These are phyloP conservation scores for Amanita pseudoporphyria DNA, from an alignment of 768 basidiomycete genomes.

Conservation along the genomic window DNA sequence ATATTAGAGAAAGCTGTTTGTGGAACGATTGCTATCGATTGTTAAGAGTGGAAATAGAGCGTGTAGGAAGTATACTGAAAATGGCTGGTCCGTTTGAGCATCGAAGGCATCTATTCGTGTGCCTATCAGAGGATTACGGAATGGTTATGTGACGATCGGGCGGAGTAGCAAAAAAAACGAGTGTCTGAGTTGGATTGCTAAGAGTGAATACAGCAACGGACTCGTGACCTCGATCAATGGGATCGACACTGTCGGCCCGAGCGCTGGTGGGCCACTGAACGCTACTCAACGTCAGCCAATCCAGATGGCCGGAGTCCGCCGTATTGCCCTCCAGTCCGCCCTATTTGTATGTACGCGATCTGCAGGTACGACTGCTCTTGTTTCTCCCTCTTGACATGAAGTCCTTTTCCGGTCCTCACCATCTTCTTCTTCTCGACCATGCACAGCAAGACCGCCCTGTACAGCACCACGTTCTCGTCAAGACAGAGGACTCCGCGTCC, in stretches of 20 bases:
- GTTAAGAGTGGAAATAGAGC: background rate
- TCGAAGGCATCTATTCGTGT: background rate
- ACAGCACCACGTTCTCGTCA: constrained; percentile 22
- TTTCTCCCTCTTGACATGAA: constrained; percentile 14
- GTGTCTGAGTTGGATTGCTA: background rate
- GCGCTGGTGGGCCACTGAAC: too few relatives aligned
- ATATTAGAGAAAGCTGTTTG: too few relatives aligned
- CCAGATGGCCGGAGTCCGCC: constrained; percentile 1
- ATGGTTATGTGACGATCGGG: too few relatives aligned
- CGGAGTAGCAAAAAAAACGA: background rate
- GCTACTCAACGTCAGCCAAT: background rate
- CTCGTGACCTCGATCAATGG: background rate
- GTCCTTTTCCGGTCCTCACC: constrained; percentile 13
- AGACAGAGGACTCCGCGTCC: constrained; percentile 34
- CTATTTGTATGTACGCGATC: constrained; percentile 5
- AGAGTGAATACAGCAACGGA: too few relatives aligned
- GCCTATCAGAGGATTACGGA: too few relatives aligned
- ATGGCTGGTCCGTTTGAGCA: background rate
- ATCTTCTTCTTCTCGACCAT: constrained; percentile 14
- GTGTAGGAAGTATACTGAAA: background rate
- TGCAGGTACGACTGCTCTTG: constrained; percentile 3
- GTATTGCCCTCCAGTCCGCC: background rate
- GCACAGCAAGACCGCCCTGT: constrained; percentile 7
- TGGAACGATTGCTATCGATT: background rate
- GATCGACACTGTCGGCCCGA: background rate